Conservation (phyloP, 352 stramenopile species). For the Phytophthora megakarya region DNA sequence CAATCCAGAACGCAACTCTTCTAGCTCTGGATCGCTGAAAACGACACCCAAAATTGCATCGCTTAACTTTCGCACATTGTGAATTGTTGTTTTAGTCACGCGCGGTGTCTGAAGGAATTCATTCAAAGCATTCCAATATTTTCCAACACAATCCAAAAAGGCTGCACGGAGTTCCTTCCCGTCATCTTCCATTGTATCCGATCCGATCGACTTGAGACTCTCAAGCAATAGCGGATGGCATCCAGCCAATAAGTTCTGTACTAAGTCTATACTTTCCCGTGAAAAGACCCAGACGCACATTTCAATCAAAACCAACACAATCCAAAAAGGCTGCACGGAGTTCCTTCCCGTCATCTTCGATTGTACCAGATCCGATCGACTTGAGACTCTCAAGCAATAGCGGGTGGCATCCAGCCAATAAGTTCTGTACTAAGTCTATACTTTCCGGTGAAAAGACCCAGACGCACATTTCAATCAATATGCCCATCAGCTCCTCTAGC, state of each 20-base stretch:
- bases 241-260: conserved; percentile 29
- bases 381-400: conserved; percentile 32
- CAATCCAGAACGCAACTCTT: conserved; percentile 15
- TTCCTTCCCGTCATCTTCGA: conserved; percentile 22
- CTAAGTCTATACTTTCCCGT: conserved; percentile 23
- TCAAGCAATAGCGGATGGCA: conserved; percentile 34
- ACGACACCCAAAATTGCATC: conserved; percentile 27
- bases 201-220: conserved; percentile 13
- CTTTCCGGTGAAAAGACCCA: conserved; percentile 36
- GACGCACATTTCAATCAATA: conserved; percentile 37
- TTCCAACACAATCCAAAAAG: conserved; percentile 21
- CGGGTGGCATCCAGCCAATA: conserved; percentile 23
- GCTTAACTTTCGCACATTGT: conserved; percentile 20
- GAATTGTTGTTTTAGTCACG: conserved; percentile 19
- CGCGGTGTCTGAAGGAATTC: conserved; percentile 16
- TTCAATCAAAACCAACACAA: too few relatives aligned
- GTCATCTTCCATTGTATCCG: conserved; percentile 9
- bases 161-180: conserved; percentile 17
- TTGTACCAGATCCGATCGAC: conserved; percentile 3
- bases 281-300: conserved; percentile 40
- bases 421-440: conserved; percentile 28
- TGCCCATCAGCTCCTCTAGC: conserved; percentile 34
- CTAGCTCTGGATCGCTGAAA: conserved; percentile 22
- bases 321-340: conserved; percentile 19
- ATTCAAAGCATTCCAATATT: conserved; percentile 23